These are phyloP conservation scores for Neurospora crassa DNA, from an alignment of 2,329 filamentous ascomycete species.

Conservation along the genomic window DNA sequence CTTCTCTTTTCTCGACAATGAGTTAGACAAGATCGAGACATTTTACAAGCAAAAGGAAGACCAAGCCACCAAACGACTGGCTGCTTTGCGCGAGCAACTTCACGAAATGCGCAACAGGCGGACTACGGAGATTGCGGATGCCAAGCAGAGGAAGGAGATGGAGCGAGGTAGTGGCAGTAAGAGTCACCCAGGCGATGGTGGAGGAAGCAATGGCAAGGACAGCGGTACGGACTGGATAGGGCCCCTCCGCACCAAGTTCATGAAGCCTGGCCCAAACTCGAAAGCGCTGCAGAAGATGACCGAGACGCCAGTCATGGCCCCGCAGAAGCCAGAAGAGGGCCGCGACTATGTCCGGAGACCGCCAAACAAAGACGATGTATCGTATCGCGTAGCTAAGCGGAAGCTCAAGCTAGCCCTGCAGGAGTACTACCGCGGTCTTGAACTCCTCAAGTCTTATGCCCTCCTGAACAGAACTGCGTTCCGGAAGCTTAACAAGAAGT, in stretches of 20 bases:
- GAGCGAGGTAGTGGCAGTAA: conserved; percentile 16
- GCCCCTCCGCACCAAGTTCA: conserved; percentile 44
- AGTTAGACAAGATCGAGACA: conserved; percentile 82
- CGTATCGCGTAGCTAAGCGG: conserved; percentile 79
- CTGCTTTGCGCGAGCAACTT: conserved; percentile 68
- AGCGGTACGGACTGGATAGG: conserved; percentile 34
- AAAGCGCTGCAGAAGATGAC: conserved; percentile 48
- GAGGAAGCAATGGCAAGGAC: conserved; percentile 15
- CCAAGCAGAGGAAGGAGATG: conserved; percentile 27
- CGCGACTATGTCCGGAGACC: conserved; percentile 45
- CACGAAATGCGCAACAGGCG: conserved; percentile 87
- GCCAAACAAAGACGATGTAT: conserved; percentile 47
- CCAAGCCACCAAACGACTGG: conserved; percentile 66
- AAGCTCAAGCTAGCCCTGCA: conserved; percentile 87
- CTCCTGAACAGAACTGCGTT: conserved; percentile 88
- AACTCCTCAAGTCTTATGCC: conserved; percentile 85
- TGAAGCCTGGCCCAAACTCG: conserved; percentile 50
- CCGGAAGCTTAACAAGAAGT: conserved; percentile 97
- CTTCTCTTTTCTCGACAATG: conserved; percentile 70
- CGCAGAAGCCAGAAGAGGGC: conserved; percentile 22
- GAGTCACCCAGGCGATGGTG: conserved; percentile 17
- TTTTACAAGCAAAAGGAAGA: conserved; percentile 88
- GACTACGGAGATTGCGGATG: conserved; percentile 55
- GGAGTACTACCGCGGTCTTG: conserved; percentile 86
- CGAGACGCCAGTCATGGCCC: conserved; percentile 34